These are phyloP conservation scores for Scedosporium boydii DNA, from an alignment of 2,329 filamentous ascomycete species.

Conservation along the genomic window DNA sequence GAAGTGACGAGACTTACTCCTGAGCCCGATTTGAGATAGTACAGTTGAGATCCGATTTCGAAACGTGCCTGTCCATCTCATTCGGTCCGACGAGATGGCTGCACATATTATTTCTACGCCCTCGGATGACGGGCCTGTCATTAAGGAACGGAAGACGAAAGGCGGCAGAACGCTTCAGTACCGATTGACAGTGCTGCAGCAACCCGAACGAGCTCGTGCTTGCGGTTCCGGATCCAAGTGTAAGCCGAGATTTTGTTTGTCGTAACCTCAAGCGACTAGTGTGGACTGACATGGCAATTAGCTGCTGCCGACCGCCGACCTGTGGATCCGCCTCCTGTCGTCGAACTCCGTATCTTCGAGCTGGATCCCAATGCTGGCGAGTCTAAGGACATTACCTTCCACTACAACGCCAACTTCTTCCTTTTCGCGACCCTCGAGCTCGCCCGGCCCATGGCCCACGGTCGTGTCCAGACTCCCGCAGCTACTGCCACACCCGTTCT, in stretches of 20 bases:
- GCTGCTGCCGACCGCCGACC: conserved; percentile 82
- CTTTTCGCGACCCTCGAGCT: conserved; percentile 87
- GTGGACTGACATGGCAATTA: conserved; percentile 21
- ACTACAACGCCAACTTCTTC: conserved; percentile 96
- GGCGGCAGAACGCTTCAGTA: conserved; percentile 75
- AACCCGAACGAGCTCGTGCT: conserved; percentile 86
- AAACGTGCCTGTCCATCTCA: not conserved
- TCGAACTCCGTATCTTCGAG: conserved; percentile 80
- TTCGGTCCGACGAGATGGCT: not conserved
- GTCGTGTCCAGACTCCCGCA: conserved; percentile 59
- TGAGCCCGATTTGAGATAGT: too few species aligned
- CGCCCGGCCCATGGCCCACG: conserved; percentile 72
- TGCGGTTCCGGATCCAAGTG: conserved; percentile 95
- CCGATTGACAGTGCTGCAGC: conserved; percentile 76
- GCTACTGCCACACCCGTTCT: conserved; percentile 71
- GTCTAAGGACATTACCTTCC: conserved; percentile 69
- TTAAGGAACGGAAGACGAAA: conserved; percentile 44
- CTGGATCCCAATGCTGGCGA: conserved; percentile 47
- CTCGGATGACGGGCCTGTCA: conserved; percentile 6
- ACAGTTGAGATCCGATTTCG: too few species aligned
- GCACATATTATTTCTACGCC: not conserved
- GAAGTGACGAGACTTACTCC: too few species aligned
- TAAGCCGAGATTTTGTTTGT: conserved; percentile 32
- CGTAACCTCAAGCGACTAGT: not conserved
- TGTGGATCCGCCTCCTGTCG: conserved; percentile 89